Percentiles rank a stretch among this genome's conserved stretches.
These are phyloP conservation scores for Dendrobium chrysotoxum DNA, from an alignment of 106 monocot species.

Conservation along the genomic window DNA sequence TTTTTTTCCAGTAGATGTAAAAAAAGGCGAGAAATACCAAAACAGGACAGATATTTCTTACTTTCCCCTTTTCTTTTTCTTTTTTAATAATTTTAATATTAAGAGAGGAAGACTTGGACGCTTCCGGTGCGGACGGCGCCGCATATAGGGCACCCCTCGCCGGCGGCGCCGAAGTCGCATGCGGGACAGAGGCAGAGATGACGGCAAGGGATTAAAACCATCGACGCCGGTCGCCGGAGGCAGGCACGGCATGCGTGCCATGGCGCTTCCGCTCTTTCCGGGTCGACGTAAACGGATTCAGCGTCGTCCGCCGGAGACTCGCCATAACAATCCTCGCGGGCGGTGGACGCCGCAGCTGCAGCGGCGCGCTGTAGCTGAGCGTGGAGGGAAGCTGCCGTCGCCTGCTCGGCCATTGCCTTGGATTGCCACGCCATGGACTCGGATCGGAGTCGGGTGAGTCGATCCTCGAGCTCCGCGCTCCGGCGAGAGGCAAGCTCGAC, in stretches of 20 bases:
- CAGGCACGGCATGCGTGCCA: slow-evolving; percentile 22
- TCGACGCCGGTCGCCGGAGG: slow-evolving; percentile 12
- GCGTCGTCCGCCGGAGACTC: slow-evolving; percentile 23
- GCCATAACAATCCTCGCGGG: slow-evolving; percentile 7
- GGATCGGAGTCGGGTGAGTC: slow-evolving; percentile 14
- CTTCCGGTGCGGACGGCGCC: slow-evolving; percentile 26
- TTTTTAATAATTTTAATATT: slow-evolving; percentile 3
- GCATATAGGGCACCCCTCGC: slow-evolving; percentile 34
- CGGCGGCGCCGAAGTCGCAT: slow-evolving; percentile 19
- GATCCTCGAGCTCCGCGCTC: slow-evolving; percentile 23
- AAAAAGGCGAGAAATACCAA: slow-evolving; percentile 2
- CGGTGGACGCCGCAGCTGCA: slow-evolving; percentile 6
- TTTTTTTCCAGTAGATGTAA: neutral
- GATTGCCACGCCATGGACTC: slow-evolving; percentile 32
- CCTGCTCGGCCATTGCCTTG: slow-evolving; percentile 28
- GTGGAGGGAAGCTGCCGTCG: slow-evolving; percentile 29
- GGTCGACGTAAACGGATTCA: slow-evolving; percentile 40
- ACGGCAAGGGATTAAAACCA: slow-evolving; percentile 47
- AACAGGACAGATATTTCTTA: neutral
- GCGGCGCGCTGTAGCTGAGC: slow-evolving; percentile 37
- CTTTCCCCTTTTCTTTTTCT: neutral
- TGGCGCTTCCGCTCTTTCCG: neutral
- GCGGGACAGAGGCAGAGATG: slow-evolving; percentile 44
- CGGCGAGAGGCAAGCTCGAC: slow-evolving; percentile 19
- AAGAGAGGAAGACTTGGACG: slow-evolving; percentile 27